Evolutionary conservation across 2,329 filamentous ascomycete genomes (phyloP), one percentile per base, ranked within the genome.

Genomic region (Calcarisporium arbuscula): DNA sequence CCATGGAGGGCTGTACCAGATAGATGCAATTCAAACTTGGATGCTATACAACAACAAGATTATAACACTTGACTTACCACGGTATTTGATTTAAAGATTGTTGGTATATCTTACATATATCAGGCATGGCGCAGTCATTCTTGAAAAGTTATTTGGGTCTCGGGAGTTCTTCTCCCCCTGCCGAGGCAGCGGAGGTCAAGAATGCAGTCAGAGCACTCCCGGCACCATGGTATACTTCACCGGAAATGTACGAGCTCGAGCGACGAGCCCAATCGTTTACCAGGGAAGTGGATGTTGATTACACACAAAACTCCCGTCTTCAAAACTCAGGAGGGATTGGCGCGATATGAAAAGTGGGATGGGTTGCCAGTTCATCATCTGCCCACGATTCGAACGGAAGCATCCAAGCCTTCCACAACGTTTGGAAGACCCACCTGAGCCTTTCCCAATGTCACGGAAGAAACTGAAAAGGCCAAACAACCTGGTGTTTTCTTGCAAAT

Each of bases 391-490:
- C 68, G 18, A 56, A 68, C 8, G 66, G 65, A 8, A 62, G 64
- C 6, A 67, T 78, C 52, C 70, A 74, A 38, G 74, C 65, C 12
- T 79, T 80, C 50, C 76, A 80, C 57, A 80, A 80, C 46, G 62
- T 79, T 22, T 80, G 77, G 54, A 60, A 76, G 3, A 76, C 80
- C 50, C 64, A n/a, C n/a, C n/a, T n/a, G 76, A 6, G 76, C 76
- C 16, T 80, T 72, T 47, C 72, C 74, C 0, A 66, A 80, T 8
- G 71, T 77, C 8, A 64, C 60, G 5, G 62, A 66, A 28, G 62
- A 69, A 4, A 54, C 63, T 8, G 76, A 76, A 4, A 63, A 62
- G n/a, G n/a, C n/a, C n/a, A n/a, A n/a, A n/a, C 27, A 65, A 65
- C 30, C 64, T 57, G 43, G 66, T 79, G 22, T 64, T 80, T 23